These are phyloP conservation scores for Metschnikowia lunata DNA, from an alignment of 805 yeast genomes.

Conservation along the genomic window DNA sequence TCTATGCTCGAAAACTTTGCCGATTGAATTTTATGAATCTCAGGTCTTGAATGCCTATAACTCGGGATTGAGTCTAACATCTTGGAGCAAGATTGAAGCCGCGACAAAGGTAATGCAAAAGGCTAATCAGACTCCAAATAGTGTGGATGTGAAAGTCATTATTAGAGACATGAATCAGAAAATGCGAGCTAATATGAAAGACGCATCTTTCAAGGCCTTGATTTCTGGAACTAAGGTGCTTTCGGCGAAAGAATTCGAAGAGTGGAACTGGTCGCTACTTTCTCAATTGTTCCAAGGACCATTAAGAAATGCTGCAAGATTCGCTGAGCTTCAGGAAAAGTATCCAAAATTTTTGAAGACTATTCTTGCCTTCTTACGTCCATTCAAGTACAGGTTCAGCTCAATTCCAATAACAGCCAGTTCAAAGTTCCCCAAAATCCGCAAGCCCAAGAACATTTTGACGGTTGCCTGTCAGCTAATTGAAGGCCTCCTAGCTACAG, in stretches of 20 bases:
- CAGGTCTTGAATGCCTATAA: slow-evolving; percentile 11
- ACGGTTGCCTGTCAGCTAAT: slow-evolving; percentile 74
- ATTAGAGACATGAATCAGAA: slow-evolving; percentile 21
- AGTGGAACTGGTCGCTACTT: slow-evolving; percentile 85
- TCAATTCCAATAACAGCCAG: slow-evolving; percentile 19
- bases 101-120: slow-evolving; percentile 10
- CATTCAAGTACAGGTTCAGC: slow-evolving; percentile 78
- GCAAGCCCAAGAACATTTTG: slow-evolving; percentile 53
- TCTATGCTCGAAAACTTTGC: slow-evolving; percentile 52
- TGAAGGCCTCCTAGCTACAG: slow-evolving; percentile 54
- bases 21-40: slow-evolving; percentile 36
- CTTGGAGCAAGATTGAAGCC: slow-evolving; percentile 13
- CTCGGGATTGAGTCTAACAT: slow-evolving; percentile 9
- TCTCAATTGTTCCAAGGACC: slow-evolving; percentile 80
- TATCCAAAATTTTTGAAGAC: slow-evolving; percentile 85
- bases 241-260: slow-evolving; percentile 69
- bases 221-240: slow-evolving; percentile 67
- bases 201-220: slow-evolving; percentile 59
- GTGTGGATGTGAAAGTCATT: slow-evolving; percentile 17
- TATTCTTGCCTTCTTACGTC: slow-evolving; percentile 80
- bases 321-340: slow-evolving; percentile 69
- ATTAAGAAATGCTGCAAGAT: slow-evolving; percentile 58
- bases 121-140: background rate
- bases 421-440: slow-evolving; percentile 22
- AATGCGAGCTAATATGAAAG: slow-evolving; percentile 44